Percentiles rank a stretch among this genome's conserved stretches.
phyloP scores from a whole-genome alignment of 495 filamentous ascomycete genomes.

The Trichoderma parareesei region DNA sequence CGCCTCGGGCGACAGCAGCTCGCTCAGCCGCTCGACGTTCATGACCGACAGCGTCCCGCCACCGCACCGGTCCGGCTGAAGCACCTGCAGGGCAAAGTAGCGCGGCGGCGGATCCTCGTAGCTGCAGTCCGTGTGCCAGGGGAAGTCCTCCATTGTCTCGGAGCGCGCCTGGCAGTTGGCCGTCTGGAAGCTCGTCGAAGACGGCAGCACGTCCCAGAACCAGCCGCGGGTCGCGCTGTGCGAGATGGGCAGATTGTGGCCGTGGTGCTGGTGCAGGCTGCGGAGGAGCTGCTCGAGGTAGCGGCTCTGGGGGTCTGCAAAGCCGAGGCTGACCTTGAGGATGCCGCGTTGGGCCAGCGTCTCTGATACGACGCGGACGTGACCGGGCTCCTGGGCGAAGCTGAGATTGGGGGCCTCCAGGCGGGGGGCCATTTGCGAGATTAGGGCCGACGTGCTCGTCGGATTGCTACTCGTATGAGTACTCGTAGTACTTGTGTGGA shows the following conservation, averaged over 20 bases:
- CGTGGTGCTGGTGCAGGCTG: constrained; percentile 22
- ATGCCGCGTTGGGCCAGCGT: constrained; percentile 15
- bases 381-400: neutral
- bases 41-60: constrained; percentile 32
- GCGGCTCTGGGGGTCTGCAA: constrained; percentile 20
- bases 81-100: constrained; percentile 27
- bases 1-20: constrained; percentile 21
- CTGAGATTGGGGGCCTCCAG: neutral
- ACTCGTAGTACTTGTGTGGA: neutral
- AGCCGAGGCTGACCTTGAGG: constrained; percentile 23
- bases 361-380: neutral
- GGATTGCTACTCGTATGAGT: too few species aligned
- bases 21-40: constrained; percentile 21
- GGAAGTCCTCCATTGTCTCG: constrained; percentile 18
- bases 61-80: constrained; percentile 29
- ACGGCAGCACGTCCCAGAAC: constrained; percentile 32
- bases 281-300: constrained; percentile 25
- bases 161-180: constrained; percentile 17
- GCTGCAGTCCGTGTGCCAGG: constrained; percentile 20
- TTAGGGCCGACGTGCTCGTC: neutral
- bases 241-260: constrained; percentile 28
- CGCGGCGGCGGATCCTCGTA: constrained; percentile 15
- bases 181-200: constrained; percentile 6
- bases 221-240: constrained; percentile 30
- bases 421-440: neutral